Conservation (phyloP, 108 stramenopile genomes). For the Conticribra weissflogii region DNA sequence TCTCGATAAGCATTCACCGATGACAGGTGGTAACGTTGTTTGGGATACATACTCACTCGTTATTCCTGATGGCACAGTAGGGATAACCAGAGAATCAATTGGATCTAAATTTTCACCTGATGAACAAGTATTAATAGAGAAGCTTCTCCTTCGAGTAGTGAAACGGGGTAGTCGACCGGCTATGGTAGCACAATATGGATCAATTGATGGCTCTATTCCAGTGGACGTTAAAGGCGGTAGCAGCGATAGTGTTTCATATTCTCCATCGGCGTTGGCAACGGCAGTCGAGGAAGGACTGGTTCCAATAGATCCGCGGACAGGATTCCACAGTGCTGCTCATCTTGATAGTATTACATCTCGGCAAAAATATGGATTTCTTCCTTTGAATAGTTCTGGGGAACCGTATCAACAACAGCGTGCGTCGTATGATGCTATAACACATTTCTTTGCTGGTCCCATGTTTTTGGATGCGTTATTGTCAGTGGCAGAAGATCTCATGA, state of each 20-base stretch:
- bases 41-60: constrained; percentile 19
- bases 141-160: constrained; percentile 64
- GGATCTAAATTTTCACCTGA: constrained; percentile 63
- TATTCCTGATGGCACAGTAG: constrained; percentile 7
- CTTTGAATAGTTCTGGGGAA: constrained; percentile 49
- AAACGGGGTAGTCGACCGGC: constrained; percentile 72
- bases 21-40: constrained; percentile 13
- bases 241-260: constrained; percentile 17
- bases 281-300: constrained; percentile 63
- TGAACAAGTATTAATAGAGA: constrained; percentile 77
- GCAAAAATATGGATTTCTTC: constrained; percentile 65
- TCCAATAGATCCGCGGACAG: constrained; percentile 69
- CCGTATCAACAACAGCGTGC: constrained; percentile 31
- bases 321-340: constrained; percentile 61
- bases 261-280: constrained; percentile 53
- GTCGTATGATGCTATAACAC: constrained; percentile 38
- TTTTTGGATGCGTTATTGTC: constrained; percentile 82
- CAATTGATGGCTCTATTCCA: constrained; percentile 14
- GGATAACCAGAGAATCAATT: constrained; percentile 12
- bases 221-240: constrained; percentile 19
- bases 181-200: constrained; percentile 57
- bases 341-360: constrained; percentile 61
- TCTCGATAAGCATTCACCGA: constrained; percentile 6
- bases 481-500: constrained; percentile 77
- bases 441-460: constrained; percentile 71